Conservation (phyloP, 2,329 filamentous ascomycete species). For the Apiospora aurea region DNA sequence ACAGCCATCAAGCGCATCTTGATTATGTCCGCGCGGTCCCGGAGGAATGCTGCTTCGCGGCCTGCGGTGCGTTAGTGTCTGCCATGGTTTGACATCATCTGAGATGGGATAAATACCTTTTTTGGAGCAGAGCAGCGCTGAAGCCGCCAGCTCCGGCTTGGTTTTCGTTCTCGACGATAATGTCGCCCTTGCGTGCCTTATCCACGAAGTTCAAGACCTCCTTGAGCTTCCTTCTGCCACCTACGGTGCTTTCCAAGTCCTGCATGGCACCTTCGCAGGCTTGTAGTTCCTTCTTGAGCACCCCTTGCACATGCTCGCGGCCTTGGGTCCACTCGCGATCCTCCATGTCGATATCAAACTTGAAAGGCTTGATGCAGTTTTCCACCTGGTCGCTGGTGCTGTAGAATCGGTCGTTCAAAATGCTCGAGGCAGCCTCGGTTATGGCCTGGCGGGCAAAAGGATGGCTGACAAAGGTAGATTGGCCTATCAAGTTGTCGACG, state of each 20-base stretch:
- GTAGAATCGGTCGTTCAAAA: conserved; percentile 93
- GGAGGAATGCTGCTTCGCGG: conserved; percentile 91
- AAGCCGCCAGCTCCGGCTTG: conserved; percentile 91
- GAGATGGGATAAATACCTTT: conserved; percentile 63
- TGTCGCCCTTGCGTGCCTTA: conserved; percentile 84
- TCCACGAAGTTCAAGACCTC: conserved; percentile 94
- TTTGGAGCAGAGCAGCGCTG: conserved; percentile 82
- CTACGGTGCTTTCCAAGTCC: conserved; percentile 77
- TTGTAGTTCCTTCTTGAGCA: conserved; percentile 86
- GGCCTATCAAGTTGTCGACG: conserved; percentile 78
- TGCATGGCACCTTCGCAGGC: conserved; percentile 84
- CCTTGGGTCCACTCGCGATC: conserved; percentile 87
- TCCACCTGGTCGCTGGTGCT: conserved; percentile 98
- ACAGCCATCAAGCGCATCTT: conserved; percentile 88
- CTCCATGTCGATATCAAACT: conserved; percentile 96
- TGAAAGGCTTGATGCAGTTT: conserved; percentile 99
- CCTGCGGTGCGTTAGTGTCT: conserved; percentile 59
- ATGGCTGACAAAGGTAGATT: conserved; percentile 87
- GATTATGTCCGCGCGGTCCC: conserved; percentile 87
- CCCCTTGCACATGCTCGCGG: conserved; percentile 79
- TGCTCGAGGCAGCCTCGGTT: conserved; percentile 85
- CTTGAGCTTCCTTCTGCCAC: conserved; percentile 81
- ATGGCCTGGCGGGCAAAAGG: conserved; percentile 95
- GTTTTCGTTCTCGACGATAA: conserved; percentile 83
- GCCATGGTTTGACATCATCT: too few species aligned